Conservation (phyloP, 1,284 basidiomycete genomes). For the Inonotus hispidus region DNA sequence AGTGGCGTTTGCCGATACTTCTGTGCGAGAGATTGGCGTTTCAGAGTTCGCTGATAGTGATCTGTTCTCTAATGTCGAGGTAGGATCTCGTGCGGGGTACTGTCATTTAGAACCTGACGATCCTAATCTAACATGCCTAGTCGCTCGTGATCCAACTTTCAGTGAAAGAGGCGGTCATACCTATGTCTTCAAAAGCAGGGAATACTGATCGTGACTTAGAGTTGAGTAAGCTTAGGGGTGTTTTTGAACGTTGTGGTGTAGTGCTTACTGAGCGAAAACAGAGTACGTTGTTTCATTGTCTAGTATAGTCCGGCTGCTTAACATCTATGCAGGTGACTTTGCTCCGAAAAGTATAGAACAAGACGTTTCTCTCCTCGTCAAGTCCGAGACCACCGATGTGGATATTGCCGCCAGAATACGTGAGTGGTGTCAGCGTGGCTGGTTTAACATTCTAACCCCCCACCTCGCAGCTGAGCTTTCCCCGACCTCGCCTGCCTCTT, state of each 20-base stretch:
- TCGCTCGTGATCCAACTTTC: slow-evolving; percentile 94
- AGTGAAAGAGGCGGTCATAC: slow-evolving; percentile 87
- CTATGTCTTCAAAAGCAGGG: slow-evolving; percentile 62
- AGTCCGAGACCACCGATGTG: slow-evolving; percentile 36
- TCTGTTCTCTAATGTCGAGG: slow-evolving; percentile 93
- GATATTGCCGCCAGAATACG: slow-evolving; percentile 45
- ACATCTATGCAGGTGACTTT: slow-evolving; percentile 66
- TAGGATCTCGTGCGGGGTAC: slow-evolving; percentile 55
- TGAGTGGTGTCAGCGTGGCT: slow-evolving; percentile 28
- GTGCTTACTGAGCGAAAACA: slow-evolving; percentile 87
- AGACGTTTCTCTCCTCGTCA: slow-evolving; percentile 72
- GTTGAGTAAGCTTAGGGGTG: slow-evolving; percentile 74
- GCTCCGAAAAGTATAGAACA: slow-evolving; percentile 76
- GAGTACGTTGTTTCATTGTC: slow-evolving; percentile 40
- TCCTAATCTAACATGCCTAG: slow-evolving; percentile 35
- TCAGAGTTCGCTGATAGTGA: slow-evolving; percentile 95
- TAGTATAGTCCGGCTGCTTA: not conserved
- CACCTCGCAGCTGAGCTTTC: slow-evolving; percentile 64
- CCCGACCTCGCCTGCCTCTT: slow-evolving; percentile 60
- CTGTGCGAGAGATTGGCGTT: slow-evolving; percentile 63
- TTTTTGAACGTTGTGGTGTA: slow-evolving; percentile 87
- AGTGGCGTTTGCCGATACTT: slow-evolving; percentile 78
- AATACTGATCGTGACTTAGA: slow-evolving; percentile 82
- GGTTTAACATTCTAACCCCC: not conserved
- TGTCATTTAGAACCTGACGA: slow-evolving; percentile 35